Conservation (phyloP, 371 early-diverging fungal genomes). For the Lichtheimia ornata region DNA sequence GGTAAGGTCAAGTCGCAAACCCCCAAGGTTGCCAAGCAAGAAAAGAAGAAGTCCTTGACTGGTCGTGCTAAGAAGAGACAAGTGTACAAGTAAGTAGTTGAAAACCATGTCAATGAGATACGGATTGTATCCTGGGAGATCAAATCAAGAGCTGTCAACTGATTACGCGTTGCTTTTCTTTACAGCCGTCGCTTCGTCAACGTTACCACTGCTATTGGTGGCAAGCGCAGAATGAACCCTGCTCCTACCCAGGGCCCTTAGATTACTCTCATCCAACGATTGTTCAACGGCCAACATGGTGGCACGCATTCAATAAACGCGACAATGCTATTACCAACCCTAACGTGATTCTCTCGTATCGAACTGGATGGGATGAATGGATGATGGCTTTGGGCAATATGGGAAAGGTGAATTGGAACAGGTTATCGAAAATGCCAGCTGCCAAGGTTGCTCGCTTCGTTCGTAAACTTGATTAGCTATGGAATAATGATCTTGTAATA, state of each 20-base stretch:
- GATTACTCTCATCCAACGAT: conserved; percentile 5
- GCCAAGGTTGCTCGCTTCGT: too few species aligned
- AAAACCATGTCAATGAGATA: not conserved
- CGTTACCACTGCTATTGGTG: conserved; percentile 82
- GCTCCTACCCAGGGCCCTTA: conserved; percentile 62
- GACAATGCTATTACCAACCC: too few species aligned
- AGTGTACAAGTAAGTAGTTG: conserved; percentile 74
- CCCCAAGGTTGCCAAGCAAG: conserved; percentile 98
- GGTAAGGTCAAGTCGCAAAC: conserved; percentile 99
- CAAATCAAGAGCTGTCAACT: not conserved
- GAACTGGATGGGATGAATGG: too few species aligned
- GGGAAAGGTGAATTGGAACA: too few species aligned
- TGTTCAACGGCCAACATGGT: too few species aligned
- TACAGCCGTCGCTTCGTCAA: conserved; percentile 91
- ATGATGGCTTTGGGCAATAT: too few species aligned
- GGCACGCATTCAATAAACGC: too few species aligned
- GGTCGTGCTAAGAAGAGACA: conserved; percentile 99
- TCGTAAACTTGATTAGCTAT: too few species aligned
- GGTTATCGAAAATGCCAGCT: too few species aligned
- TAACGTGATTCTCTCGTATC: too few species aligned
- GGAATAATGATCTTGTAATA: too few species aligned
- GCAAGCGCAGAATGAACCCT: conserved; percentile 89
- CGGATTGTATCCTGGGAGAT: not conserved
- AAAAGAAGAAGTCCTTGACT: conserved; percentile 91
- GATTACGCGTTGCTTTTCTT: not conserved